Percentiles rank a stretch among this genome's conserved stretches.
phyloP scores from a whole-genome alignment of 305 asterid species.

The Solanum chacoense region DNA sequence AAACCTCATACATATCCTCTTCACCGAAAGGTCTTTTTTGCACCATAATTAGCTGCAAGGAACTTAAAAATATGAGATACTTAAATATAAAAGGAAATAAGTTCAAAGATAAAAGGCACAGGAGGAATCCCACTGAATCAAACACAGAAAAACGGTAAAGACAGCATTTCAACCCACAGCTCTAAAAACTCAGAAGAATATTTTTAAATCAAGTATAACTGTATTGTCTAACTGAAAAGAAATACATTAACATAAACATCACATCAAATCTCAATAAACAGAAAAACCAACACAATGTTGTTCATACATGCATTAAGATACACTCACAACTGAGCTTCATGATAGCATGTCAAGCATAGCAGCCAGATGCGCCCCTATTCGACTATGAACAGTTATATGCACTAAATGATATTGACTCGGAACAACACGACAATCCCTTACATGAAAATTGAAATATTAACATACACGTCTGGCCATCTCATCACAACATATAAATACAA shows the following conservation, averaged over 20 bases:
- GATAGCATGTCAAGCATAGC: neutral
- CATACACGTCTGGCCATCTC: neutral
- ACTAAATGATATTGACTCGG: neutral
- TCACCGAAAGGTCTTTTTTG: conserved; percentile 16
- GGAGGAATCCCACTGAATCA: neutral
- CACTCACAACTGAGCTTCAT: neutral
- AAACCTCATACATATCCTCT: conserved; percentile 13
- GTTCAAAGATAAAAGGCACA: neutral
- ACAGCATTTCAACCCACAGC: neutral
- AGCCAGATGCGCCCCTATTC: neutral
- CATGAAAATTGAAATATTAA: neutral
- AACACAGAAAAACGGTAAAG: neutral
- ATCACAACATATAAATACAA: neutral
- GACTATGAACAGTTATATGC: neutral
- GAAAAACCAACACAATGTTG: neutral
- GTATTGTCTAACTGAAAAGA: neutral
- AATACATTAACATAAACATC: neutral
- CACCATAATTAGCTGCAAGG: conserved; percentile 21
- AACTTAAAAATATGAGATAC: neutral
- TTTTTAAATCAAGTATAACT: neutral
- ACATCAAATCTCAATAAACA: neutral
- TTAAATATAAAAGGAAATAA: neutral
- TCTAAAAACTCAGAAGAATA: neutral
- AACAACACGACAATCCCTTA: neutral
- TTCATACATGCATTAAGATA: neutral